Evolutionary conservation across 495 filamentous ascomycete species (phyloP), one percentile per base, ranked within the genome.

Genomic region (Lophiostoma macrostomum): DNA sequence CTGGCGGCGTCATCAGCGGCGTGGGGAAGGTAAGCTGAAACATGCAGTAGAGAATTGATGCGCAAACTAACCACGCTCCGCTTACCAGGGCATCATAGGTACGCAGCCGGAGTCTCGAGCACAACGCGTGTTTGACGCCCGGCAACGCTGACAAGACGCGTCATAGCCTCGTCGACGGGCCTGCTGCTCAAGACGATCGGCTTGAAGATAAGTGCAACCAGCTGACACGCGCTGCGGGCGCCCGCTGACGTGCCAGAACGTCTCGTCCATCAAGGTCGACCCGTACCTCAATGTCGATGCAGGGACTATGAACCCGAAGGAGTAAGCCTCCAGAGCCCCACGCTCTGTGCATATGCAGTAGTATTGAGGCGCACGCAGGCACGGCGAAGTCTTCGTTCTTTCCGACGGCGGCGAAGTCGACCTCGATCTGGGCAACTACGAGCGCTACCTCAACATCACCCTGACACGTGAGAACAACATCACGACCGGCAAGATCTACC

Each of bases 371-470:
- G 10, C 16, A 5, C 41, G 38, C 50, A 84, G 81, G 55, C 85
- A 87, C 64, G 86, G 86, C 29, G 86, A 90, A 65, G 80, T 82
- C 45, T 90, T 83, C 56, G 85, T 89, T 19, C 75, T 83, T 30
- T 76, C 84, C 65, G 86, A 90, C 61, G 85, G 86, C 40, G 87
- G 84, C 47, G 89, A 95, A 71, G 80, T 83, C 42, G 93, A 98
- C 70, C 79, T 98, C 10, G 93, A 98, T 69, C 79, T 98, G 16
- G 93, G 93, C 34, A 96, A 97, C 73, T 98, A 98, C 69, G 91
- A 97, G 71, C 77, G 90, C 18, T 88, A 87, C 60, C 78, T 88
- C 37, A 77, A 81, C 55, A 76, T 87, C 48, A 85, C 83, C 8
- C 77, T 95, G 22, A 84, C 77, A 5, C 73, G 81, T 16, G 87